Base-by-base conservation (phyloP, 306 rosid genomes). In the Carpinus viminea region DNA sequence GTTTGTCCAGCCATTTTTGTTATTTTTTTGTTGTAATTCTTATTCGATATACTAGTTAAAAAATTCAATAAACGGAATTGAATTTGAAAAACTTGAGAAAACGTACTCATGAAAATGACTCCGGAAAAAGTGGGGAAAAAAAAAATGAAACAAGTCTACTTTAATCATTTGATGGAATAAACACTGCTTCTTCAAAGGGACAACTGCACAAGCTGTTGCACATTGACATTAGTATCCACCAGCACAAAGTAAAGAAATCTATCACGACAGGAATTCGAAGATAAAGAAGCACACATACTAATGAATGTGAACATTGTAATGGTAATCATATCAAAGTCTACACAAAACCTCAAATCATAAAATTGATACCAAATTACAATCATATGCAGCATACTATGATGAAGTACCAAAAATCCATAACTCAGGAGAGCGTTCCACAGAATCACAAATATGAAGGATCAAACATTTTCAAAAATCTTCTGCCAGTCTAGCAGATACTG, bases 401-500 rank as follows among this genome's bases (percentile, higher is more conserved):
- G 56, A 20, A 21, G 45, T 8, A 46, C 26, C 38, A 12, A 21
- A 71, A 24, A 26, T 47, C 47, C 18, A 38, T 2, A 26, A 17
- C 71, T 18, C 73, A 56, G 36, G 84, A 62, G 17, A 74, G 47
- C n/a, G 45, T 26, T 66, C 61, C 15, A 11, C 13, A 7, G 2
- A 38, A 75, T 68, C 52, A 31, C 47, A 66, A 51, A 41, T 51
- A 24, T 24, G 54, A 48, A 69, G 75, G 59, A 82, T 45, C 60
- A 72, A 43, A 38, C 26, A 2, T 47, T 10, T n/a, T 87, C 87
- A 93, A 87, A 93, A 90, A 85, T 92, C 87, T 81, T 93, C 95
- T 3, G 95, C 93, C 80, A 93, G 65, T 84, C 97, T 93, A 20
- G 95, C 89, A 59, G 94, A 84, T 47, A 93, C 95, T 12, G 97